Evolutionary conservation across 148 eudicot species (phyloP).

Genomic region (Cornus suecica): DNA sequence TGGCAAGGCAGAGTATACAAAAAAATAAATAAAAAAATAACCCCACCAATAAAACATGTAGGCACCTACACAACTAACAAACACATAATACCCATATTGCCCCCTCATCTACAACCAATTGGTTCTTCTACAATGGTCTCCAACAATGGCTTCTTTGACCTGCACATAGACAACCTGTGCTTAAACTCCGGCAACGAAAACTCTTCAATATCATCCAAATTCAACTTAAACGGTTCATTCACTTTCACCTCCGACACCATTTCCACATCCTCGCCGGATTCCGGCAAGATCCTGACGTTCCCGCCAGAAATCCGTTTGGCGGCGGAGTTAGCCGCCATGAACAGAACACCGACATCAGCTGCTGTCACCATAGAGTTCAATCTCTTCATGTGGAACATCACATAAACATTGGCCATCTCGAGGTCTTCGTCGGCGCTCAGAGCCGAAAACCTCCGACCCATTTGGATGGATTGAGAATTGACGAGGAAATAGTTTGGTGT

Average conservation of each 20-base stretch:
- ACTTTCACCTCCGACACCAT: too few relatives aligned
- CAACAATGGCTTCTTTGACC: conserved; percentile 85
- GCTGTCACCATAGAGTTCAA: conserved; percentile 55
- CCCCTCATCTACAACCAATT: conserved; percentile 33
- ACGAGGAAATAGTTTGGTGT: conserved; percentile 57
- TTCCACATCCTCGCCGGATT: too few relatives aligned
- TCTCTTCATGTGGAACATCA: conserved; percentile 69
- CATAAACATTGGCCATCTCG: conserved; percentile 53
- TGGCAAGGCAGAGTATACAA: too few relatives aligned
- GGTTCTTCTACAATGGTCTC: conserved; percentile 93
- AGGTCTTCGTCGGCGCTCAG: conserved; percentile 85
- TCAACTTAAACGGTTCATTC: conserved; percentile 28
- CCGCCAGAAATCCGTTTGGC: conserved; percentile 26
- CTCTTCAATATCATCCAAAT: conserved; percentile 55
- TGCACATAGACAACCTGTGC: conserved; percentile 49
- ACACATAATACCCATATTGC: background rate
- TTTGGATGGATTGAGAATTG: conserved; percentile 44
- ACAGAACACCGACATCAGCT: conserved; percentile 68
- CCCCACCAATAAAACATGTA: too few relatives aligned
- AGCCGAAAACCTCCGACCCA: conserved; percentile 57
- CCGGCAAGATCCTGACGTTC: conserved; percentile 57
- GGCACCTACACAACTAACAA: background rate
- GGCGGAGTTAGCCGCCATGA: conserved; percentile 49
- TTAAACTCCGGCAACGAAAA: conserved; percentile 43
- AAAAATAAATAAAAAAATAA: too few relatives aligned